Base-by-base conservation (phyloP, 2,329 filamentous ascomycete genomes). In the Pseudogymnoascus sp. region DNA sequence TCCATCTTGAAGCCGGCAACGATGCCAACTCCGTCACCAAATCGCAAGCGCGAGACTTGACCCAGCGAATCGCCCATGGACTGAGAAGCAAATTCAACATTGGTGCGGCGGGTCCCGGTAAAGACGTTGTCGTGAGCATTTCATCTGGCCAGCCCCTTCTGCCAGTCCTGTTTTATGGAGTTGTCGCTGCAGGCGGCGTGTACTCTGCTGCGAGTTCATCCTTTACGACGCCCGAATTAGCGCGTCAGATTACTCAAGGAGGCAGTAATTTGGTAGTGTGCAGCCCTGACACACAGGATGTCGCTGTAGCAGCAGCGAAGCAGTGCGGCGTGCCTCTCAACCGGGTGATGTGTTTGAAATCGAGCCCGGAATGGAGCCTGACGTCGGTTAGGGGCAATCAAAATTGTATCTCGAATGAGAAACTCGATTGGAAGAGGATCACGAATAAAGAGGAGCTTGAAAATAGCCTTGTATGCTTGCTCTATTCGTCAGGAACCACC, bases 401-500 rank as follows among this genome's bases (percentile, higher is more conserved):
- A 3, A 75, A 77, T 1, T 75, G 75, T 26, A 72, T 76, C 8
- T 78, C 50, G 0, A 33, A 6, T 7, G 11, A 33, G 28, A 56
- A 84, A 38, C 89, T 84, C 1, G 75, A 78, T 2, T 71, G 70
- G 2, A 92, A 89, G 72, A 74, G 76, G 56, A 93, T 90, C 90
- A 73, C 50, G 2, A 33, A 82, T 7, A 81, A 87, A 64, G 80
- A 79, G 0, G 73, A 77, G 0, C 76, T 81, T 43, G 76, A 84
- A 2, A 78, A 79, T 62, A 73, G 76, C 14, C 78, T 80, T 2
- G 83, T 85, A 0, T 84, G 89, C 64, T 81, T 95, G 65, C 93
- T 95, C 73, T 95, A 93, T 76, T 89, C 85, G 66, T 87, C 83
- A 11, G 88, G 91, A 4, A 96, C 91, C 0, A 95, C 91, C 0